A percentile compares a stretch with the other conserved stretches of the same genome.
Evolutionary conservation across 2,329 filamentous ascomycete genomes (phyloP).

Genomic region (Penicillium olsonii): DNA sequence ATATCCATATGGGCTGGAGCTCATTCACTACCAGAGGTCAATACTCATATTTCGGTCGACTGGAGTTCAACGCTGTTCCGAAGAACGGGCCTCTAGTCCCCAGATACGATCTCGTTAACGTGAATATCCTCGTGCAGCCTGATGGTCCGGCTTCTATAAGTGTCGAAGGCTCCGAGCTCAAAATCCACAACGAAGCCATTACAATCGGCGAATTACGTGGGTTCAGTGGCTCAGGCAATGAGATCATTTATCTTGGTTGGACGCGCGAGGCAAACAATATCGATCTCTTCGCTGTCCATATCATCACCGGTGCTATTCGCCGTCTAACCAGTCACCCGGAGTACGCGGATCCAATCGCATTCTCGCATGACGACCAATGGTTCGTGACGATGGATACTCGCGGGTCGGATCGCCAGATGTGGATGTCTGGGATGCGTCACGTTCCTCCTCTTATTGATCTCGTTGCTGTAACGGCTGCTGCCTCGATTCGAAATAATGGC

Average conservation of each 20-base stretch:
- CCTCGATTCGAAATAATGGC: conserved; percentile 51
- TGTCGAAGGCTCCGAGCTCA: conserved; percentile 29
- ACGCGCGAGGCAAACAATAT: conserved; percentile 15
- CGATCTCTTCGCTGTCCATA: conserved; percentile 15
- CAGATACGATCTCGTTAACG: conserved; percentile 45
- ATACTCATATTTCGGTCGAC: conserved; percentile 38
- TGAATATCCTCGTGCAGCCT: conserved; percentile 37
- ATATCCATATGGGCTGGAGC: conserved; percentile 48
- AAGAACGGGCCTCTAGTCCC: conserved; percentile 31
- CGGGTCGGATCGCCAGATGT: conserved; percentile 17
- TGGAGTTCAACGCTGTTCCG: conserved; percentile 45
- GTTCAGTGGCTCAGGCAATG: conserved; percentile 14
- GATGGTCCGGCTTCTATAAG: conserved; percentile 21
- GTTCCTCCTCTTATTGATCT: conserved; percentile 48
- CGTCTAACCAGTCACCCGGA: conserved; percentile 18
- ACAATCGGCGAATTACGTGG: conserved; percentile 15
- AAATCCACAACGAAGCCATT: conserved; percentile 6
- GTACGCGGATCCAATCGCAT: conserved; percentile 15
- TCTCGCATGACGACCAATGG: conserved; percentile 15
- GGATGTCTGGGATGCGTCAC: conserved; percentile 16
- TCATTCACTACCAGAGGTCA: conserved; percentile 34
- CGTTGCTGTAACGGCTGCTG: conserved; percentile 32
- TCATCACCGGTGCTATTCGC: conserved; percentile 13
- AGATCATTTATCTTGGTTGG: conserved; percentile 15
- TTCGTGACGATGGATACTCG: conserved; percentile 17